These are phyloP conservation scores for Kazachstania viticola DNA, from an alignment of 805 yeast genomes.

Conservation along the genomic window DNA sequence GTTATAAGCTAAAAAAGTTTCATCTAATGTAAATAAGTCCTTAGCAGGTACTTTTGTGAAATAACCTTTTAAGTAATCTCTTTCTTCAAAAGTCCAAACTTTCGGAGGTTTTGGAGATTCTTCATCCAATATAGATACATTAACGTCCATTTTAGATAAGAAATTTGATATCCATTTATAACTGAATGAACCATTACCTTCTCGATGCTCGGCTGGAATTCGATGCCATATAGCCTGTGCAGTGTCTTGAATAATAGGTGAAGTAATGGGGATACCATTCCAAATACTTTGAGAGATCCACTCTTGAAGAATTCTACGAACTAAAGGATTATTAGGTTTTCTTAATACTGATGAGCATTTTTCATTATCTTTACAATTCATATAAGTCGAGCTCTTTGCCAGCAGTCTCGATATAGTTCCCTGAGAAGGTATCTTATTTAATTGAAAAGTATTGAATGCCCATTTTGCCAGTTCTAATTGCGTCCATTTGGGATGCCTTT, in stretches of 20 bases:
- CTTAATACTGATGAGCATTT: slow-evolving; percentile 35
- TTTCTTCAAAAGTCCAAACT: slow-evolving; percentile 52
- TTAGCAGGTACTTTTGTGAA: slow-evolving; percentile 36
- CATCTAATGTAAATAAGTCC: slow-evolving; percentile 50
- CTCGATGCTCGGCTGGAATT: slow-evolving; percentile 41
- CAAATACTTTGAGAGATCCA: slow-evolving; percentile 60
- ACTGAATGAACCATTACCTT: slow-evolving; percentile 54
- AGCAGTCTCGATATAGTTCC: slow-evolving; percentile 54
- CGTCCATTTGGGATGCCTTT: slow-evolving; percentile 57
- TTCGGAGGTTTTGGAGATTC: slow-evolving; percentile 38
- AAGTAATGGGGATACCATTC: slow-evolving; percentile 54
- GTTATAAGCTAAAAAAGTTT: slow-evolving; percentile 46
- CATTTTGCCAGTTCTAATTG: slow-evolving; percentile 53
- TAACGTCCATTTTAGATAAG: slow-evolving; percentile 38
- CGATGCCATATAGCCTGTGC: slow-evolving; percentile 55
- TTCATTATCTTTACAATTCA: slow-evolving; percentile 34
- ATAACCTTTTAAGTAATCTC: slow-evolving; percentile 35
- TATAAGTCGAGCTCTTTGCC: slow-evolving; percentile 39
- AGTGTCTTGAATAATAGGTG: slow-evolving; percentile 51
- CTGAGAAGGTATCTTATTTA: slow-evolving; percentile 48
- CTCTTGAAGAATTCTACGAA: slow-evolving; percentile 50
- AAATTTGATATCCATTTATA: slow-evolving; percentile 46
- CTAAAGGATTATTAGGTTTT: slow-evolving; percentile 42
- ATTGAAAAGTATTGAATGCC: slow-evolving; percentile 46
- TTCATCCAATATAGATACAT: slow-evolving; percentile 34